phyloP scores from a whole-genome alignment of 2,329 filamentous ascomycete genomes.

The Aaosphaeria arxii region DNA sequence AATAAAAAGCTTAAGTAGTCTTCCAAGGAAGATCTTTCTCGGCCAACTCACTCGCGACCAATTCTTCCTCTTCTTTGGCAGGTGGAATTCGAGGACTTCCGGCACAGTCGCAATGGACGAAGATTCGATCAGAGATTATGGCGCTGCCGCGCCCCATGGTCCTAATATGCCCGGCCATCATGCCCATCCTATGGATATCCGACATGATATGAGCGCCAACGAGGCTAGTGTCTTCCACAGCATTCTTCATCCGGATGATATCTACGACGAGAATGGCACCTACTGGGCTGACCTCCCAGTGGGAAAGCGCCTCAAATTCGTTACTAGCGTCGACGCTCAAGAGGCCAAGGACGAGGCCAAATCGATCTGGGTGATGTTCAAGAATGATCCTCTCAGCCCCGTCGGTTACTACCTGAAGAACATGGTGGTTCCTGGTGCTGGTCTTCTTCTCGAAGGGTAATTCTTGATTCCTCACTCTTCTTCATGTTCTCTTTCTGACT shows the following conservation, averaged over 20 bases:
- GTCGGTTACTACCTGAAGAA: conserved; percentile 85
- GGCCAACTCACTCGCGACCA: too few species aligned
- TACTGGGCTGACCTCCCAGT: conserved; percentile 92
- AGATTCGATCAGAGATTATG: conserved; percentile 46
- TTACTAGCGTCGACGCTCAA: conserved; percentile 66
- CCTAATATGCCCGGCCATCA: conserved; percentile 46
- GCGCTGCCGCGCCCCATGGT: conserved; percentile 47
- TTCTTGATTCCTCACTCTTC: background rate
- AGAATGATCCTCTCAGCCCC: conserved; percentile 80
- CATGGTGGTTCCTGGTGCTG: conserved; percentile 88
- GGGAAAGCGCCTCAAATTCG: conserved; percentile 68
- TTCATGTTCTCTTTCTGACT: background rate
- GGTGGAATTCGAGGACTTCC: too few species aligned
- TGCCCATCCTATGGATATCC: conserved; percentile 39
- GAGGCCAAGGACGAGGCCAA: conserved; percentile 68
- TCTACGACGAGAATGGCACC: conserved; percentile 74
- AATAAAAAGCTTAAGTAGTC: too few species aligned
- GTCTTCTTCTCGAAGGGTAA: conserved; percentile 78
- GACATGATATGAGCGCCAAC: conserved; percentile 51
- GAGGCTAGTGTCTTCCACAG: conserved; percentile 69
- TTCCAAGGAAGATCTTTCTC: too few species aligned
- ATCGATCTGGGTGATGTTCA: conserved; percentile 74
- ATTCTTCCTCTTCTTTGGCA: too few species aligned
- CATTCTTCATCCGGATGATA: conserved; percentile 83
- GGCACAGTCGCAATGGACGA: conserved; percentile 11